Conservation (phyloP, 73 alveolate genomes). For the Diophrys sp. region DNA sequence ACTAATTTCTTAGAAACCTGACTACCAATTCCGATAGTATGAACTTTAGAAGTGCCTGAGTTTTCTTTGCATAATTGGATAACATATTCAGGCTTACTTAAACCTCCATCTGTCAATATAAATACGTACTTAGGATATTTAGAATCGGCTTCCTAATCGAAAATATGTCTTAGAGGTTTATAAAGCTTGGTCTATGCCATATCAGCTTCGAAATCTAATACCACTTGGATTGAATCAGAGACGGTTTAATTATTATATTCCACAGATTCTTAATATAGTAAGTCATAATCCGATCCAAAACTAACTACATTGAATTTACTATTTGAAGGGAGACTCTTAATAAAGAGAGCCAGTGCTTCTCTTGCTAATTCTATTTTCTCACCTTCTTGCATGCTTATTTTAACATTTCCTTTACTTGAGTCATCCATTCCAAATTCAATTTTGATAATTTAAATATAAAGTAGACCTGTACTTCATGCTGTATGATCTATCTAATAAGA, state of each 20-base stretch:
- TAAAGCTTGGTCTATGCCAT: slow-evolving; percentile 92
- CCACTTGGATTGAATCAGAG: slow-evolving; percentile 32
- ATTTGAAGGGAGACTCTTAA: slow-evolving; percentile 73
- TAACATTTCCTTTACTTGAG: too few species aligned
- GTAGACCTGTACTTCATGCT: slow-evolving; percentile 72
- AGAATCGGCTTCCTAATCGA: slow-evolving; percentile 15
- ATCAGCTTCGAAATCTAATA: slow-evolving; percentile 62
- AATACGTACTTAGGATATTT: slow-evolving; percentile 69
- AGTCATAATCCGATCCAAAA: slow-evolving; percentile 65
- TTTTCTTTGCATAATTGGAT: slow-evolving; percentile 46
- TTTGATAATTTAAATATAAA: too few species aligned
- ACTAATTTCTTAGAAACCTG: slow-evolving; percentile 48
- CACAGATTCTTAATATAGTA: slow-evolving; percentile 36
- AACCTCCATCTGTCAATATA: slow-evolving; percentile 96
- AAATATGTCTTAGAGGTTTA: slow-evolving; percentile 72
- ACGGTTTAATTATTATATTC: slow-evolving; percentile 50
- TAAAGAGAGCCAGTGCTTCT: slow-evolving; percentile 66
- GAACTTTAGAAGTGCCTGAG: slow-evolving; percentile 46
- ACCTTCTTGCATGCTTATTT: too few species aligned
- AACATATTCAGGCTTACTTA: slow-evolving; percentile 65
- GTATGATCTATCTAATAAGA: slow-evolving; percentile 82
- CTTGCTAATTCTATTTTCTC: slow-evolving; percentile 64
- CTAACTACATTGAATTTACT: slow-evolving; percentile 72
- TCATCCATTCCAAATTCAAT: too few species aligned
- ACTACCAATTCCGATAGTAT: slow-evolving; percentile 58